Conservation (phyloP, 768 basidiomycete genomes). For the Russula compacta region DNA sequence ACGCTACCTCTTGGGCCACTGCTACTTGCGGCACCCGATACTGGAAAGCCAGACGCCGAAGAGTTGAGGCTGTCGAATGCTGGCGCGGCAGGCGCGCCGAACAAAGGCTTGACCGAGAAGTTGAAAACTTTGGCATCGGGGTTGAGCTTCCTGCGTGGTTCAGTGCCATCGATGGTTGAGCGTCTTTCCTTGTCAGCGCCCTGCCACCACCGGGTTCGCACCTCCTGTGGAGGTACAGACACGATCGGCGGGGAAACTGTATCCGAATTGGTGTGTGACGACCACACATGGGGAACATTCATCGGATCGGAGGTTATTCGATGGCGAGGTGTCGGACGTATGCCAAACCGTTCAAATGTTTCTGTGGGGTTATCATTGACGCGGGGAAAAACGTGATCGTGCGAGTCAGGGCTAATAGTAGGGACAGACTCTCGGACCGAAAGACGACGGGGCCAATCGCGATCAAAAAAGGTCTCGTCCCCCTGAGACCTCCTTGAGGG, state of each 20-base stretch:
- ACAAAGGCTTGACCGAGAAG: conserved; percentile 30
- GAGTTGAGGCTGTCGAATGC: conserved; percentile 20
- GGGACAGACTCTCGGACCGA: conserved; percentile 8
- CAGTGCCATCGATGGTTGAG: conserved; percentile 30
- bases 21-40: not conserved
- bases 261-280: conserved; percentile 18
- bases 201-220: conserved; percentile 9
- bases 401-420: conserved; percentile 15
- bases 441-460: conserved; percentile 37
- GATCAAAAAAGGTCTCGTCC: conserved; percentile 44
- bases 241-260: conserved; percentile 19
- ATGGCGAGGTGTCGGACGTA: conserved; percentile 27
- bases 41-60: conserved; percentile 1
- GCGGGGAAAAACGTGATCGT: conserved; percentile 17
- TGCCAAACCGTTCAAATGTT: conserved; percentile 42
- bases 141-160: conserved; percentile 56
- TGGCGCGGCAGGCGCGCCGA: conserved; percentile 12
- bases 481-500: conserved; percentile 42
- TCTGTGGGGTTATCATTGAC: conserved; percentile 26
- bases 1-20: not conserved
- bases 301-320: conserved; percentile 23
- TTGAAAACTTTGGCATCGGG: conserved; percentile 82
- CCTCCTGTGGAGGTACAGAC: conserved; percentile 14
- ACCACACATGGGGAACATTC: conserved; percentile 21
- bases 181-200: conserved; percentile 10